phyloP scores from a whole-genome alignment of 257 asterid genomes.

The Verbascum thapsus region DNA sequence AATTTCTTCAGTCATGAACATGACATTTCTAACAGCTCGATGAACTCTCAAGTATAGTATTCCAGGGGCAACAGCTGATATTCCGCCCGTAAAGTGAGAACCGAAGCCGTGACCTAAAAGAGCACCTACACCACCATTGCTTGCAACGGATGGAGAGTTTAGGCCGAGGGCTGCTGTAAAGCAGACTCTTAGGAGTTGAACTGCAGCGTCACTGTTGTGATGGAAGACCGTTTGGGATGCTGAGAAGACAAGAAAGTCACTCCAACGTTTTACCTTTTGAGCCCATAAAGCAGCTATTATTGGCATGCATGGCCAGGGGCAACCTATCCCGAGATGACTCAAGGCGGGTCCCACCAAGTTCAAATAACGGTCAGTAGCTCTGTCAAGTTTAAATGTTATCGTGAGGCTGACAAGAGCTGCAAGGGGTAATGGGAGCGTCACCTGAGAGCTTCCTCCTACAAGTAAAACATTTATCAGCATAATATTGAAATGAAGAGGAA shows the following conservation, averaged over 20 bases:
- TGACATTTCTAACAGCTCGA: slow-evolving; percentile 70
- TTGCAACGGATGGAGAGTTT: slow-evolving; percentile 50
- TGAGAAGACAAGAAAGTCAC: slow-evolving; percentile 78
- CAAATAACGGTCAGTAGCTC: slow-evolving; percentile 59
- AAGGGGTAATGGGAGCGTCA: slow-evolving; percentile 84
- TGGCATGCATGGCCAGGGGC: slow-evolving; percentile 99
- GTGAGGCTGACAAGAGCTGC: slow-evolving; percentile 95
- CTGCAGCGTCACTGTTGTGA: slow-evolving; percentile 79
- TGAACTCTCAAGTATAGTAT: slow-evolving; percentile 83
- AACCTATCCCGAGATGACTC: slow-evolving; percentile 69
- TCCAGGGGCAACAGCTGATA: slow-evolving; percentile 92
- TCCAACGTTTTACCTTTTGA: slow-evolving; percentile 94
- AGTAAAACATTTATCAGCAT: slow-evolving; percentile 33
- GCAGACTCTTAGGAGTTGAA: slow-evolving; percentile 88
- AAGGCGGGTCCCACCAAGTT: slow-evolving; percentile 73
- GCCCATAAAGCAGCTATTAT: slow-evolving; percentile 81
- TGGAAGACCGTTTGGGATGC: slow-evolving; percentile 89
- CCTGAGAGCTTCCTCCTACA: slow-evolving; percentile 70
- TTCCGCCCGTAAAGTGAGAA: slow-evolving; percentile 70
- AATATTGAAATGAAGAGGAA: slow-evolving; percentile 3
- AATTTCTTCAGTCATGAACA: slow-evolving; percentile 79
- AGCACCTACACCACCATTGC: slow-evolving; percentile 81
- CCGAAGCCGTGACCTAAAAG: slow-evolving; percentile 98
- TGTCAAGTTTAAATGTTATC: slow-evolving; percentile 83
- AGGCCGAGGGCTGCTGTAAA: slow-evolving; percentile 75